These are phyloP conservation scores for Syncephalastrum sp. DNA, from an alignment of 371 early-diverging fungal species.

Conservation along the genomic window DNA sequence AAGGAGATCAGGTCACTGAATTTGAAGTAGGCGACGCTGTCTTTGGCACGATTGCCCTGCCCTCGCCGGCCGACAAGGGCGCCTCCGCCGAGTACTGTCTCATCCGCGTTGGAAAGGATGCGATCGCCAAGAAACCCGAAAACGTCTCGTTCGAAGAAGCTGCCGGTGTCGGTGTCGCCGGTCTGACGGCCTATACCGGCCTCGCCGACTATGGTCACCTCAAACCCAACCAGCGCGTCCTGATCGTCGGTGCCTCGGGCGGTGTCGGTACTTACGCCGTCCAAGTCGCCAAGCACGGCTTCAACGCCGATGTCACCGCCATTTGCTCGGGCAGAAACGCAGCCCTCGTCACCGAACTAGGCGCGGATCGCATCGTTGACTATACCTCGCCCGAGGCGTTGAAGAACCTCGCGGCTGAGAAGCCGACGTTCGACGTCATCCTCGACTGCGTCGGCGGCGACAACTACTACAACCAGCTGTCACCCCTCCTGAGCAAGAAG, in stretches of 20 bases:
- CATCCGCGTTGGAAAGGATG: conserved; percentile 9
- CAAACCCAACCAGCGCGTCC: conserved; percentile 12
- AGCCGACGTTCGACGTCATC: conserved; percentile 38
- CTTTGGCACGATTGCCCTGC: conserved; percentile 35
- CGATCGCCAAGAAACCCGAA: conserved; percentile 47
- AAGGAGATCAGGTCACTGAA: conserved; percentile 33
- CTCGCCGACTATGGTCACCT: conserved; percentile 22
- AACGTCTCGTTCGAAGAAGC: conserved; percentile 51
- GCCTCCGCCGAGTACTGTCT: conserved; percentile 46
- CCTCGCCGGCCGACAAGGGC: conserved; percentile 23
- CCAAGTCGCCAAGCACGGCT: conserved; percentile 59
- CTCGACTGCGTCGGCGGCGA: conserved; percentile 59
- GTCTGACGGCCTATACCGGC: conserved; percentile 40
- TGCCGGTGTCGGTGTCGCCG: conserved; percentile 41
- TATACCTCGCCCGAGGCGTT: conserved; percentile 42
- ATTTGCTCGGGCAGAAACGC: conserved; percentile 58
- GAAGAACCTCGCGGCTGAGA: conserved; percentile 16
- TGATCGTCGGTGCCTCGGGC: conserved; percentile 59
- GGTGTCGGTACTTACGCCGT: conserved; percentile 63
- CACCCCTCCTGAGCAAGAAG: conserved; percentile 26
- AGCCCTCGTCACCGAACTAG: conserved; percentile 48
- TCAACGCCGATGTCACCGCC: conserved; percentile 57
- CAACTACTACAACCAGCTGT: conserved; percentile 33
- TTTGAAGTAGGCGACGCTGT: conserved; percentile 53
- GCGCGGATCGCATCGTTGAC: conserved; percentile 63